Evolutionary conservation across 352 stramenopile genomes (phyloP), one percentile per base, ranked within the genome.

Genomic region (Pythium utonaiense): DNA sequence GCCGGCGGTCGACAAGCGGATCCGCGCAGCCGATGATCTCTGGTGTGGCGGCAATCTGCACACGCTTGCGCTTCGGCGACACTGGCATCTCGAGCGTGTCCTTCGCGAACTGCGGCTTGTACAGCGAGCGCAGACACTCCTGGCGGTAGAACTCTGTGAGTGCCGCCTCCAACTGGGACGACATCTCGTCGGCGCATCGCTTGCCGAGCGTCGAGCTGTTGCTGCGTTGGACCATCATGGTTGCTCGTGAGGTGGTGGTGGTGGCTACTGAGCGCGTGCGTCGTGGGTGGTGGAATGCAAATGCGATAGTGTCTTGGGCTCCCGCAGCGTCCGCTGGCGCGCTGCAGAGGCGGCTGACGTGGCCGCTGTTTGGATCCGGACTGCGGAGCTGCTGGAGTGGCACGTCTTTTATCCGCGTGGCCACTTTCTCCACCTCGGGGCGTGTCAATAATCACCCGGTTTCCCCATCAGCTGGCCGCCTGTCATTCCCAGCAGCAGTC

Each of bases 81-180:
- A 17, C 7, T 3, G 51, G 40, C 17, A 27, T 19, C 12, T 33
- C 28, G 5, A 33, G 5, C 28, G 25, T 1, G 4, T 33, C 17
- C 10, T 47, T 28, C 36, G 17, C 12, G 10, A 30, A 17, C n/a
- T 25, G 49, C 28, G 49, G 55, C 61, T 74, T 77, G 72, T 92
- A 90, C 56, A 92, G 71, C 44, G 83, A 71, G 52, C 80, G 80
- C 45, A 92, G 75, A 50, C 83, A 92, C 64, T 90, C 83, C 53
- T 88, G 80, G 58, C 83, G 80, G 70, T 92, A 92, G 72, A 85
- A 92, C 70, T 92, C 83, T 31, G 83, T 92, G 53, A 92, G 64
- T 68, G 74, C 79, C 41, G 77, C 76, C 70, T 91, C 82, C 57
- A 76, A 63, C 22, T 69, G 61, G 47, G 62, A 66, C 19, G 57